Base-by-base conservation (phyloP, 345 rosid genomes). In the Ceriops zippeliana region DNA sequence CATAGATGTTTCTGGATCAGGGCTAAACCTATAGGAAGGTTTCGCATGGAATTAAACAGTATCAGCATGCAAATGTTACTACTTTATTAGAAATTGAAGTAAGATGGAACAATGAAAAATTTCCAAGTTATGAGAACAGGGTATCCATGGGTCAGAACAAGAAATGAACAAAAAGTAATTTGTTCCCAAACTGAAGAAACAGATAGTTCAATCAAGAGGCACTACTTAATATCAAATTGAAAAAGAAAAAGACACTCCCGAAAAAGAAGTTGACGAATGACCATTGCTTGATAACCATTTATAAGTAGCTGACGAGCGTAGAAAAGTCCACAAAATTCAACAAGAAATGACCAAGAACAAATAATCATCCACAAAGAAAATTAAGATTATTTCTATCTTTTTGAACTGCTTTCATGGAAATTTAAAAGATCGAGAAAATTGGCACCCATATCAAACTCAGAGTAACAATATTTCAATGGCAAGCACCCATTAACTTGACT, bases 1-100 rank as follows among this genome's bases (percentile, higher is more conserved):
- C 89, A 90, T 89, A 59, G 96, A 86, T 71, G 99, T 96, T 79
- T 90, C 99, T 76, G 91, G 92, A 85, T 92, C 97, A 79, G 83
- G 79, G 82, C 98, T 96, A 84, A 90, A 96, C 93, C 99, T 95
- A 73, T 73, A 82, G 71, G 68, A 67, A 76, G 32, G 60, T 70
- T 67, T 70, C 28, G 20, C 68, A 71, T 63, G 37, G 61, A 65
- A 83, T 71, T 63, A 81, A 83, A 72, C 52, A 70, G 64, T 58
- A 67, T 57, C 16, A 35, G 66, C 63, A 66, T 31, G 35, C 58
- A 65, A 24, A 76, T 13, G 54, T 73, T 72, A 58, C 68, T 62
- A 63, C 51, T 22, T 49, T 22, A 52, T 58, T 31, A 61, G 57
- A 62, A 68, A 71, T 30, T 31, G n/a, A 31, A 68, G 66, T 7